phyloP scores from a whole-genome alignment of 2,329 filamentous ascomycete species.

The Beauveria varroae region DNA sequence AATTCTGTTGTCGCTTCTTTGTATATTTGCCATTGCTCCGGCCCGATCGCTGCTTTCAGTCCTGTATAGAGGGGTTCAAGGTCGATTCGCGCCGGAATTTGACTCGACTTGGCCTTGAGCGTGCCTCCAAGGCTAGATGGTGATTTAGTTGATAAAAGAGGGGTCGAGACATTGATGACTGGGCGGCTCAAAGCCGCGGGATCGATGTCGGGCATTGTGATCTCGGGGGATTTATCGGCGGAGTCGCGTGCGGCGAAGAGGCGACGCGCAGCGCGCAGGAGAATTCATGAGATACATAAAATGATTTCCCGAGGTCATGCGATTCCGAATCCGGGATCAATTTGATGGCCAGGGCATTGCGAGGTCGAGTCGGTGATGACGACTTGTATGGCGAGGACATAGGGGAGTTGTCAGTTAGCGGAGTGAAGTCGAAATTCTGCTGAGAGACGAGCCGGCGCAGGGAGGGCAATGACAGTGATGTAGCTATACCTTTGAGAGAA shows the following conservation, averaged over 20 bases:
- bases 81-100: slow-evolving; percentile 59
- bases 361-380: slow-evolving; percentile 34
- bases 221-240: slow-evolving; percentile 20
- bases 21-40: slow-evolving; percentile 56
- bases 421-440: slow-evolving; percentile 30
- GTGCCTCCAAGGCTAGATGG: slow-evolving; percentile 44
- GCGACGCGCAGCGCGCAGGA: slow-evolving; percentile 38
- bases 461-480: slow-evolving; percentile 16
- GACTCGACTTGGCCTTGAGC: slow-evolving; percentile 51
- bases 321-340: slow-evolving; percentile 33
- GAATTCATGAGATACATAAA: slow-evolving; percentile 37
- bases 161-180: slow-evolving; percentile 49
- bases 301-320: slow-evolving; percentile 28
- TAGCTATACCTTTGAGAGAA: slow-evolving; percentile 21
- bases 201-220: slow-evolving; percentile 61
- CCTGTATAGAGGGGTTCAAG: slow-evolving; percentile 57
- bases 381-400: slow-evolving; percentile 17
- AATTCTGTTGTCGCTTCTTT: slow-evolving; percentile 58
- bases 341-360: slow-evolving; percentile 38
- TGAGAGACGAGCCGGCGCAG: slow-evolving; percentile 17
- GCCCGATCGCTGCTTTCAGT: slow-evolving; percentile 51
- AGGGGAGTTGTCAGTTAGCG: slow-evolving; percentile 22
- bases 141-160: slow-evolving; percentile 50
- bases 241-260: slow-evolving; percentile 40
- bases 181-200: slow-evolving; percentile 60